These are phyloP conservation scores for Hortiboletus flavorubellus DNA, from an alignment of 768 basidiomycete genomes.

Conservation along the genomic window DNA sequence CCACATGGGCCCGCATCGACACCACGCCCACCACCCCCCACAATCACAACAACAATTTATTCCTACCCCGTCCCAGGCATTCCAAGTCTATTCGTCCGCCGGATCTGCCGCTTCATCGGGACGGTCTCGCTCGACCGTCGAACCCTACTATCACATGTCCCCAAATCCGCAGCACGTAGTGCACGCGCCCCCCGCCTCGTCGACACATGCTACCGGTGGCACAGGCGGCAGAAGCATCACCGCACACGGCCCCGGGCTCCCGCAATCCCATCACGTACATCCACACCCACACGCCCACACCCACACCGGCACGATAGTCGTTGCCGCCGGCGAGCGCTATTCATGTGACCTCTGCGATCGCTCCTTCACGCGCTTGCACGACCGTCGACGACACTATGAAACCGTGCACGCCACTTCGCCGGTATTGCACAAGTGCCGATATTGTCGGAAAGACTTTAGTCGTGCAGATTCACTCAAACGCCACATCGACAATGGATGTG, in stretches of 20 bases:
- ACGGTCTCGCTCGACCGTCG: constrained; percentile 29
- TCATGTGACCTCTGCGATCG: constrained; percentile 73
- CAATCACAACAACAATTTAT: constrained; percentile 38
- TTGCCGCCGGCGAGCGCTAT: constrained; percentile 53
- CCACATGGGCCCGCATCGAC: constrained; percentile 18
- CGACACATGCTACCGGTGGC: constrained; percentile 10
- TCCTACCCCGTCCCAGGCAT: constrained; percentile 47
- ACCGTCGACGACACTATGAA: constrained; percentile 78
- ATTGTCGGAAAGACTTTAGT: constrained; percentile 76
- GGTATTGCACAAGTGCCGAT: constrained; percentile 64
- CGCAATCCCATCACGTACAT: constrained; percentile 7
- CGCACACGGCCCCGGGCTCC: constrained; percentile 3
- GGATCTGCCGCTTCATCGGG: constrained; percentile 22
- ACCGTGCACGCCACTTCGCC: constrained; percentile 68
- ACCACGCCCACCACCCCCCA: constrained; percentile 15
- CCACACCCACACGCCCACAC: constrained; percentile 1
- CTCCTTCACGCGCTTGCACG: constrained; percentile 77
- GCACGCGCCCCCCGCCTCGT: constrained; percentile 14
- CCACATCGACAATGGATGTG: constrained; percentile 79
- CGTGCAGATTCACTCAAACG: constrained; percentile 78
- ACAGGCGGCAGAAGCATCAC: constrained; percentile 13
- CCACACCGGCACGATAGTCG: constrained; percentile 15
- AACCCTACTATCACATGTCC: constrained; percentile 42
- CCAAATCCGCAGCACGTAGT: constrained; percentile 33
- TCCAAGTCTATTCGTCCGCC: constrained; percentile 33